phyloP scores from a whole-genome alignment of 2,329 filamentous ascomycete species.

The Chaetomium sp. region DNA sequence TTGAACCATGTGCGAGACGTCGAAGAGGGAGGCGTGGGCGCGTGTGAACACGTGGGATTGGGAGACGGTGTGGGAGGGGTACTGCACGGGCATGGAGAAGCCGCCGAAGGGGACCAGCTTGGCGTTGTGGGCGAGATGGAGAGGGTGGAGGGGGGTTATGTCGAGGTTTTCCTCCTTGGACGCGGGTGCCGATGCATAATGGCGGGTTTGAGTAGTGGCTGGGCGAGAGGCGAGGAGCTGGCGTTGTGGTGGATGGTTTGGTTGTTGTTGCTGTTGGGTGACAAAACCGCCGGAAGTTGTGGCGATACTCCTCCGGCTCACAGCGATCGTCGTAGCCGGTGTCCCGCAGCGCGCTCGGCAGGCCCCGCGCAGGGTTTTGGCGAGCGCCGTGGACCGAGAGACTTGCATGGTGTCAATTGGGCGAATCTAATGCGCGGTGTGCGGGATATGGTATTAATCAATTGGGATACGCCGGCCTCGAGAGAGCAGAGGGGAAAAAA shows the following conservation, averaged over 20 bases:
- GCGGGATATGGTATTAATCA: no score
- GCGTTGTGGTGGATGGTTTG: neutral
- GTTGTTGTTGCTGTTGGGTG: neutral
- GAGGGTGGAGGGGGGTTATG: slow-evolving; percentile 33
- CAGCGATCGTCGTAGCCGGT: slow-evolving; percentile 2
- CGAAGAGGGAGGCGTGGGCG: slow-evolving; percentile 81
- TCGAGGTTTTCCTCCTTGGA: slow-evolving; percentile 17
- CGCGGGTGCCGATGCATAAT: slow-evolving; percentile 19
- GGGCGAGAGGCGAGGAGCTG: neutral
- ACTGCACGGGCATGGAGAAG: slow-evolving; percentile 89
- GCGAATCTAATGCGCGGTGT: neutral
- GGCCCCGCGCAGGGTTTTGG: slow-evolving; percentile 16
- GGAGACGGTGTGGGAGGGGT: slow-evolving; percentile 66
- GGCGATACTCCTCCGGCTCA: neutral
- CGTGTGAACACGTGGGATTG: slow-evolving; percentile 90
- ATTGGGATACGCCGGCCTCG: neutral
- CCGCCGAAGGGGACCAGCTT: slow-evolving; percentile 98
- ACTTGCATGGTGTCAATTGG: slow-evolving; percentile 20
- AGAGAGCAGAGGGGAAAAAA: neutral
- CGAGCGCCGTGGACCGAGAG: slow-evolving; percentile 14
- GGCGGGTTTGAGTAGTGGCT: slow-evolving; percentile 13
- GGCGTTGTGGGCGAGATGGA: slow-evolving; percentile 59
- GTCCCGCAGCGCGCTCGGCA: slow-evolving; percentile 13
- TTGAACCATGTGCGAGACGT: slow-evolving; percentile 96
- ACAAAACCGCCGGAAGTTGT: neutral